A percentile compares a stretch with the other conserved stretches of the same genome.
These are phyloP conservation scores for Linanthus parryae DNA, from an alignment of 148 eudicot genomes.

Conservation along the genomic window DNA sequence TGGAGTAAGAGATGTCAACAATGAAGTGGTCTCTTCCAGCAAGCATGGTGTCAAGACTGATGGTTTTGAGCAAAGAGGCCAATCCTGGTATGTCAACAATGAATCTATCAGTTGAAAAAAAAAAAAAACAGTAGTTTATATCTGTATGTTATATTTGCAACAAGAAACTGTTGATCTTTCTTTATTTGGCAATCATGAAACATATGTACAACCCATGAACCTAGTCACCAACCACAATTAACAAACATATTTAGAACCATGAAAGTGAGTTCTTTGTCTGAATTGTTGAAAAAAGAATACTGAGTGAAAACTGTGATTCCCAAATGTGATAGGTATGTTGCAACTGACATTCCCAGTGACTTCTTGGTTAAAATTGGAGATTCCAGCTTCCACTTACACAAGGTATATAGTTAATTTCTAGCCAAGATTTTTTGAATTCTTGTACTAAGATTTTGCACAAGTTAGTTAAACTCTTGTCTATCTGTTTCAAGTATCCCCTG, in stretches of 20 bases:
- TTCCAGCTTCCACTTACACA: constrained; percentile 77
- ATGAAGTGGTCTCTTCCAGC: constrained; percentile 48
- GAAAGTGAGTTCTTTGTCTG: too few relatives aligned
- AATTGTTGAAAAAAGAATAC: too few relatives aligned
- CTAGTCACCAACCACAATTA: too few relatives aligned
- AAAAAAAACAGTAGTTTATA: too few relatives aligned
- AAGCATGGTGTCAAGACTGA: constrained; percentile 73
- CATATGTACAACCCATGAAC: too few relatives aligned
- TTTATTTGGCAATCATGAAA: too few relatives aligned
- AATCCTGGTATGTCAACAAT: constrained; percentile 73
- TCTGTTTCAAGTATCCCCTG: constrained; percentile 55
- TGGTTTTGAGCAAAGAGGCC: constrained; percentile 92
- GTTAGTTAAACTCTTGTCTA: background rate
- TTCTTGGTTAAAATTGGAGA: constrained; percentile 74
- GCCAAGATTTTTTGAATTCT: background rate
- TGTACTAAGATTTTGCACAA: background rate
- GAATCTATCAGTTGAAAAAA: too few relatives aligned
- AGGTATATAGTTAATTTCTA: constrained; percentile 50
- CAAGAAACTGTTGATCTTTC: too few relatives aligned
- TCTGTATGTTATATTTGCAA: too few relatives aligned
- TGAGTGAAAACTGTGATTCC: too few relatives aligned
- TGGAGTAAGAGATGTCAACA: constrained; percentile 60
- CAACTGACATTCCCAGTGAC: constrained; percentile 95
- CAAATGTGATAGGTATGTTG: constrained; percentile 52
- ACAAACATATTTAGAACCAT: too few relatives aligned